phyloP scores from a whole-genome alignment of 148 eudicot genomes.

The Chenopodium quinoa region DNA sequence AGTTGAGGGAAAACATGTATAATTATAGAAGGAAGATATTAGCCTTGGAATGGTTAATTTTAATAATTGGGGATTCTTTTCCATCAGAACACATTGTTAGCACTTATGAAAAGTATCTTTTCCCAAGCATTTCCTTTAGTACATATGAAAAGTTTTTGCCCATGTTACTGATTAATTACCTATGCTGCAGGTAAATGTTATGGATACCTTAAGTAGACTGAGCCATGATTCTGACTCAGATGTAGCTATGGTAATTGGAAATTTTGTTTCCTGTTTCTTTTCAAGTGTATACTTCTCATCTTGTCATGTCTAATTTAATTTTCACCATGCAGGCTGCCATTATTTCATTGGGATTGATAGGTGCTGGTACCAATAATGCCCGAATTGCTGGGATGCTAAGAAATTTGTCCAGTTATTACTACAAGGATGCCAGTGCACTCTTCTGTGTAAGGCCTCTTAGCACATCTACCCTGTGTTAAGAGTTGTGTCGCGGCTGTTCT shows the following conservation, averaged over 20 bases:
- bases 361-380: conserved; percentile 98
- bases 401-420: conserved; percentile 84
- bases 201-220: conserved; percentile 93
- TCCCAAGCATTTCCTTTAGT: neutral
- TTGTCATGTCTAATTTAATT: neutral
- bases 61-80: neutral
- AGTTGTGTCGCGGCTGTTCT: neutral
- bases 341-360: conserved; percentile 85
- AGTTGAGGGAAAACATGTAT: neutral
- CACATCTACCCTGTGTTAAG: neutral
- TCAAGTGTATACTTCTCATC: neutral
- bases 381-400: conserved; percentile 97
- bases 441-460: conserved; percentile 62
- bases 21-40: neutral
- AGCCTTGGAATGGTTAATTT: neutral
- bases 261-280: neutral
- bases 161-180: conserved; percentile 8
- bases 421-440: conserved; percentile 80
- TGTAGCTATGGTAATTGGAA: conserved; percentile 72
- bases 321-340: conserved; percentile 71
- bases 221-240: conserved; percentile 91
- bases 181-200: conserved; percentile 76
- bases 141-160: neutral
- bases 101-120: neutral
- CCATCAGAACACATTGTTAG: neutral